Percentiles rank a stretch among this genome's conserved stretches.
phyloP scores from a whole-genome alignment of 306 rosid species.

The Ochetophila trinervis region DNA sequence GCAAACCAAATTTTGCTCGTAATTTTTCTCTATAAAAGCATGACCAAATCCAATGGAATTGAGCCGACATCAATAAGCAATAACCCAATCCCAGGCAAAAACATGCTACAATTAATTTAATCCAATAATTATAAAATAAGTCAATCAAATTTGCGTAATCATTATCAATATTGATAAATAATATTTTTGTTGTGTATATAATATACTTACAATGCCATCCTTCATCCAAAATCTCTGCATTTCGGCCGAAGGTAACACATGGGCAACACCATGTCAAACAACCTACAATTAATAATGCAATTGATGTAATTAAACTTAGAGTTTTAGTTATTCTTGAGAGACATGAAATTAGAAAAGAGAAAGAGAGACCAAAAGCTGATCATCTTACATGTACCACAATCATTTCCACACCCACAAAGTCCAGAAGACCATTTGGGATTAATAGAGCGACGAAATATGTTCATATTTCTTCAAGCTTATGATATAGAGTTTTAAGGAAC shows the following conservation, averaged over 20 bases:
- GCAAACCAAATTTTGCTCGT: constrained; percentile 17
- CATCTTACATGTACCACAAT: constrained; percentile 3
- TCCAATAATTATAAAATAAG: too few species aligned
- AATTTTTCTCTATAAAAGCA: constrained; percentile 29
- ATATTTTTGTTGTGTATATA: too few species aligned
- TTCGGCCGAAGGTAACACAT: constrained; percentile 20
- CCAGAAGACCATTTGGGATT: constrained; percentile 11
- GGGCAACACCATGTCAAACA: constrained; percentile 10
- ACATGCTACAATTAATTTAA: constrained; percentile 11
- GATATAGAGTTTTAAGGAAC: too few species aligned
- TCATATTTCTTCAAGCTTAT: too few species aligned
- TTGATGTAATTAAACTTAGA: background rate
- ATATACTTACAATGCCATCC: constrained; percentile 7
- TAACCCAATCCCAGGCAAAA: constrained; percentile 12
- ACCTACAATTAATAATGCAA: constrained; percentile 3
- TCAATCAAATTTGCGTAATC: too few species aligned
- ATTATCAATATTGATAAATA: too few species aligned
- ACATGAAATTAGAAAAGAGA: background rate
- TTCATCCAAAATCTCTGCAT: constrained; percentile 18
- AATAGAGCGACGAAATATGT: background rate
- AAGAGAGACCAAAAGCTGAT: background rate
- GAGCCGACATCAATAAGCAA: constrained; percentile 9
- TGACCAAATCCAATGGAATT: constrained; percentile 18
- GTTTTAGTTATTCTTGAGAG: background rate
- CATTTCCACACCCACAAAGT: constrained; percentile 14